phyloP scores from a whole-genome alignment of 495 filamentous ascomycete species.

The Aspergillus diversus region DNA sequence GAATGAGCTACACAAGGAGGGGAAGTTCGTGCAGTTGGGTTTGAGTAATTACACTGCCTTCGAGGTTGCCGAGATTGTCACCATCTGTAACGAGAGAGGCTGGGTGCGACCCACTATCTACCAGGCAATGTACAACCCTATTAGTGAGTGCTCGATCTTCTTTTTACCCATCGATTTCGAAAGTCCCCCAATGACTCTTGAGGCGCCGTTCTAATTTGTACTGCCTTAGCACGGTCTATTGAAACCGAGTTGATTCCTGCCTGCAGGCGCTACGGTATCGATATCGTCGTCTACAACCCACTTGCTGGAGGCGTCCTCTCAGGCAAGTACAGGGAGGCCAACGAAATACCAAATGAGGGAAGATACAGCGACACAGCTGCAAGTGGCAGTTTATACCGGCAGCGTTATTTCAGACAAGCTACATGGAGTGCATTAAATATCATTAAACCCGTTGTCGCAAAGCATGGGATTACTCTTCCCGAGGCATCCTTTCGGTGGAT shows the following conservation, averaged over 20 bases:
- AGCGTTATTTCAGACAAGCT: slow-evolving; percentile 78
- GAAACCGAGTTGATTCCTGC: slow-evolving; percentile 80
- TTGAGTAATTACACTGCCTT: slow-evolving; percentile 86
- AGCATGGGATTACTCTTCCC: slow-evolving; percentile 77
- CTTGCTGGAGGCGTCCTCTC: slow-evolving; percentile 82
- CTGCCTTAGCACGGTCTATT: slow-evolving; percentile 69
- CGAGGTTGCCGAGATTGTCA: slow-evolving; percentile 87
- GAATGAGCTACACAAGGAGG: slow-evolving; percentile 81
- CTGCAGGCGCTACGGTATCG: slow-evolving; percentile 82
- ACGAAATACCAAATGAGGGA: slow-evolving; percentile 67
- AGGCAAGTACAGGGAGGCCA: slow-evolving; percentile 75
- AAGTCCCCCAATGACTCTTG: slow-evolving; percentile 34
- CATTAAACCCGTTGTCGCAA: slow-evolving; percentile 73
- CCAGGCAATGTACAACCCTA: slow-evolving; percentile 68
- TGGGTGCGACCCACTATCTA: slow-evolving; percentile 68
- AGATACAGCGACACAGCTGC: slow-evolving; percentile 64
- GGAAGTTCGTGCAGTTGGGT: slow-evolving; percentile 83
- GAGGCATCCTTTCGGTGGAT: slow-evolving; percentile 85
- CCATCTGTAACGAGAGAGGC: slow-evolving; percentile 79
- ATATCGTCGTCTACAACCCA: slow-evolving; percentile 92
- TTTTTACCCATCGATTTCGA: slow-evolving; percentile 50
- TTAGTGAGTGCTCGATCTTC: slow-evolving; percentile 41
- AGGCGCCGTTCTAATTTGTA: slow-evolving; percentile 37
- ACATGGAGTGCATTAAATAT: slow-evolving; percentile 76
- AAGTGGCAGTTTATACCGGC: slow-evolving; percentile 68